Conservation (phyloP, 2,329 filamentous ascomycete species). For the Colletotrichum sp. region DNA sequence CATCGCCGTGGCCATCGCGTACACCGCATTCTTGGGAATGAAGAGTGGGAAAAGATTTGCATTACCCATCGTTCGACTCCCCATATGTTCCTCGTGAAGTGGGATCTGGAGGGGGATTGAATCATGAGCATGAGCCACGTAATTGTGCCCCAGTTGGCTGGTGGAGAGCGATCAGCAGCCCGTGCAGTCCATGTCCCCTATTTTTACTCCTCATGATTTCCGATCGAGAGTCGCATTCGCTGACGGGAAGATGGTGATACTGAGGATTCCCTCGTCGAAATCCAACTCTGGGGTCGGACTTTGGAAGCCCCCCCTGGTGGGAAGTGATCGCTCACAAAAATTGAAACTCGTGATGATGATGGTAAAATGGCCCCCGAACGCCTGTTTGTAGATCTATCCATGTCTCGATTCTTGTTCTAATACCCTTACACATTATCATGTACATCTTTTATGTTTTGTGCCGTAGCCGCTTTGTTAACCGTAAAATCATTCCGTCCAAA, state of each 20-base stretch:
- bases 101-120: background rate
- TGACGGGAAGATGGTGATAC: background rate
- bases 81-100: background rate
- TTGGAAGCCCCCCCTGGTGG: background rate
- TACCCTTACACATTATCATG: background rate
- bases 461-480: background rate
- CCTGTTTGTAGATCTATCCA: background rate
- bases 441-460: background rate
- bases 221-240: background rate
- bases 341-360: background rate
- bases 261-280: background rate
- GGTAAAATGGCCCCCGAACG: background rate
- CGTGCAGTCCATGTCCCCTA: background rate
- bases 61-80: background rate
- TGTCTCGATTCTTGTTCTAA: background rate
- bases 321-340: background rate
- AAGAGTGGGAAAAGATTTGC: background rate
- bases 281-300: background rate
- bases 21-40: background rate
- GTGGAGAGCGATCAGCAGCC: slow-evolving; percentile 7
- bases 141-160: background rate
- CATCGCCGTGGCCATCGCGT: background rate
- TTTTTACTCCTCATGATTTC: background rate
- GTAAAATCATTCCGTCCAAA: background rate
- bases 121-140: background rate